Conservation (phyloP, 768 basidiomycete species). For the Podaxis sp. region DNA sequence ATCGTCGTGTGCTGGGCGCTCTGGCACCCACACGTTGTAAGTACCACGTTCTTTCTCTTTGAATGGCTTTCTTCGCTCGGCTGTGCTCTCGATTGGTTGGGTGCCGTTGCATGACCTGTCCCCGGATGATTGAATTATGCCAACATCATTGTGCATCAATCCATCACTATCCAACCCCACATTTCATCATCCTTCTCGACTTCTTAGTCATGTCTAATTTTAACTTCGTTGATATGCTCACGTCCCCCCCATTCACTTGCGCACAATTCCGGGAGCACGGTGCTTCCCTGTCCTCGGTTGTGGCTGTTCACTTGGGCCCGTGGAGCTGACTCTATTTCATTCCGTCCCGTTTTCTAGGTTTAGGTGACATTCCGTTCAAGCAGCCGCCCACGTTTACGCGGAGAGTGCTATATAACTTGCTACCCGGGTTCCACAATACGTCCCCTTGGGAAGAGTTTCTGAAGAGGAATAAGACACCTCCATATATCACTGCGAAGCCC, state of each 20-base stretch:
- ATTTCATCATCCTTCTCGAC: constrained; percentile 12
- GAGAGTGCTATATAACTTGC: constrained; percentile 64
- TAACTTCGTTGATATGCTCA: background rate
- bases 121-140: constrained; percentile 9
- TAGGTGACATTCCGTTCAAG: constrained; percentile 73
- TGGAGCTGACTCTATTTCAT: constrained; percentile 17
- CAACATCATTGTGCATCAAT: constrained; percentile 7
- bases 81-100: constrained; percentile 14
- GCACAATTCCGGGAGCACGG: background rate
- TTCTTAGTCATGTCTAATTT: constrained; percentile 5
- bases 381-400: constrained; percentile 70
- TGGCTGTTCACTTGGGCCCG: constrained; percentile 4
- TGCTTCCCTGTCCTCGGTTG: constrained; percentile 8
- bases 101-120: constrained; percentile 14
- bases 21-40: constrained; percentile 76
- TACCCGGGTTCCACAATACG: constrained; percentile 59
- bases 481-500: constrained; percentile 65
- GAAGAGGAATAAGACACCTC: constrained; percentile 59
- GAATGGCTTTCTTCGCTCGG: constrained; percentile 4
- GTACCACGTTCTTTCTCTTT: constrained; percentile 29
- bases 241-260: background rate
- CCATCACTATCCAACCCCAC: constrained; percentile 13
- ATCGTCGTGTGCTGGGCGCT: constrained; percentile 71
- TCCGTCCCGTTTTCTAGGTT: constrained; percentile 37
- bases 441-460: constrained; percentile 70